Base-by-base conservation (phyloP, 768 basidiomycete genomes). In the Mycena galericulata region DNA sequence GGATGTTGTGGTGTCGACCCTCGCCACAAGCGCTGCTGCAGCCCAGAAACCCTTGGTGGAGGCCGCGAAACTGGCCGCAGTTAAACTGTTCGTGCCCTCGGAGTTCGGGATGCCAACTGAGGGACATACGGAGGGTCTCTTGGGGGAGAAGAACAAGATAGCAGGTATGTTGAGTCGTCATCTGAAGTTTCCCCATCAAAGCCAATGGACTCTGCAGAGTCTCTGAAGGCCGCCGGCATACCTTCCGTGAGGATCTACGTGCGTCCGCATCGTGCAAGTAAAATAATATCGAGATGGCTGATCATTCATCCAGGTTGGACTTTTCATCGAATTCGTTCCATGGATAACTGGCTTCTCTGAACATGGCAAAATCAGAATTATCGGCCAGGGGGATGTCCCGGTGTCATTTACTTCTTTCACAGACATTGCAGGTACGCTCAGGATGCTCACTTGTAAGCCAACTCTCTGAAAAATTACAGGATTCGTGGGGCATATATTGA, bases 401-500 rank as follows among this genome's bases (percentile, higher is more conserved):
- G 72, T 72, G 46, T 77, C 80, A 8, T 77, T 76, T 67, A 79
- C 80, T 0, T 65, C 79, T 15, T 49, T 76, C 62, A 76, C 75
- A 3, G 80, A 83, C 58, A 76, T 81, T 40, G 70, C 78, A 45
- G 82, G 82, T 75, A 29, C 43, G 66, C 36, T 14, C n/a, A n/a
- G 6, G 41, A 46, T 8, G n/a, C 9, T 22, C 7, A 22, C 36
- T 2, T 7, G 10, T 20, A 20, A 11, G 2, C 34, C 24, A 15
- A 20, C 26, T 32, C 29, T 32, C 5, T 1, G 32, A 3, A n/a
- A 18, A 26, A 46, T 29, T 14, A 14, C 32, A 82, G 81, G 81
- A 29, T 82, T 80, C 50, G 54, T 78, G 26, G 82, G 76, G n/a
- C 69, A 83, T 45, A 68, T 80, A 49, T 75, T 82, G 62, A 81